Evolutionary conservation across 1,284 basidiomycete genomes (phyloP), one percentile per base, ranked within the genome.

Genomic region (Cryptococcus amylolentus): DNA sequence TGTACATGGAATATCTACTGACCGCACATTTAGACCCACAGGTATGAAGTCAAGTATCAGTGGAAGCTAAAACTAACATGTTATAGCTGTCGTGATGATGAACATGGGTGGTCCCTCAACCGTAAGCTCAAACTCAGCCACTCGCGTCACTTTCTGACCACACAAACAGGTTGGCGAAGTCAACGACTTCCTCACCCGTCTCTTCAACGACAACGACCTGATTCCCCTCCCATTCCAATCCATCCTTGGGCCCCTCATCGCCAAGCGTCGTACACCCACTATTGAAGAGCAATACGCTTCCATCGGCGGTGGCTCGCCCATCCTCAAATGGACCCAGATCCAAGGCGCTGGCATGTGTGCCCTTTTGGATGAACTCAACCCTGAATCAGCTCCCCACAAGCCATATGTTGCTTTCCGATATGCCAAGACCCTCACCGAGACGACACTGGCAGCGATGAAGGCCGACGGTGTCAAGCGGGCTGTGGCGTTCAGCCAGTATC

Each of bases 101-200:
- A 98, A 98, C 79, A 98, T 98, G 95, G 95, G 95, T 47, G 95
- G 95, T 0, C 95, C 95, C 10, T 85, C 88, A 42, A 96, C 91
- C 50, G 91, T 91, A 71, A 68, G 85, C 75, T 7, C 54, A 26
- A 42, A 40, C 18, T 37, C 41, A 37, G 18, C 39, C 7, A 43
- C 9, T 40, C 18, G 40, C 35, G 37, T 45, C n/a, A 31, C 41
- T 31, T 10, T 28, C 31, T 41, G 26, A 47, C 45, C 26, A 23
- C 27, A 40, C 20, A 39, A 6, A 6, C 71, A 91, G 89, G 85
- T 91, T 45, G 79, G 85, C 26, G 90, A 92, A 80, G 93, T 92
- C 5, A 81, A 90, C 71, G 85, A 87, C 77, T 99, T 98, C 76
- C 83, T 99, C 60, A 91, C 86, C 63, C 89, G 93, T 62, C 84